Evolutionary conservation across 257 asterid genomes (phyloP).

Genomic region (Schizonepeta tenuifolia): DNA sequence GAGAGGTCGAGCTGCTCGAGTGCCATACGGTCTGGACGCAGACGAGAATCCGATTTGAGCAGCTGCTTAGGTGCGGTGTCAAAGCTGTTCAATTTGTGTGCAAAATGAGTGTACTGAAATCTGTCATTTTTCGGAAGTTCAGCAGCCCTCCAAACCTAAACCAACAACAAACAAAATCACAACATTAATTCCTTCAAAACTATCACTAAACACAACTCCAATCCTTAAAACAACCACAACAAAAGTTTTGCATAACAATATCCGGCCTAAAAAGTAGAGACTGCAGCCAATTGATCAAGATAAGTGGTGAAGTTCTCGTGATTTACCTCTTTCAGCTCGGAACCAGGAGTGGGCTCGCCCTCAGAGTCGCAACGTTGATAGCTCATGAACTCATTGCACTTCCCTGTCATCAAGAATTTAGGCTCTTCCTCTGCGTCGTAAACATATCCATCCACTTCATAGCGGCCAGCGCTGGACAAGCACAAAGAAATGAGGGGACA

Average conservation of each 20-base stretch:
- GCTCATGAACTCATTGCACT: conserved; percentile 87
- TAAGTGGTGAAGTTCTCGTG: no score
- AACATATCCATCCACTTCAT: conserved; percentile 98
- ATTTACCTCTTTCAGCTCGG: conserved; percentile 92
- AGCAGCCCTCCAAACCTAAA: conserved; percentile 86
- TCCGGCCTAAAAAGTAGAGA: background rate
- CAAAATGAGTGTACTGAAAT: conserved; percentile 87
- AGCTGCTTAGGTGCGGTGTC: conserved; percentile 91
- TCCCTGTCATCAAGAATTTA: conserved; percentile 94
- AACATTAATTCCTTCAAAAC: conserved; percentile 1
- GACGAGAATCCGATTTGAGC: conserved; percentile 90
- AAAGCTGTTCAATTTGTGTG: conserved; percentile 91
- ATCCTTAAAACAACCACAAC: background rate
- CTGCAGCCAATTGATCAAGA: background rate
- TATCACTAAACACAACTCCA: background rate
- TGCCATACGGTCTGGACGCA: conserved; percentile 92
- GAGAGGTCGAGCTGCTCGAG: conserved; percentile 92
- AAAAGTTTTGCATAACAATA: background rate
- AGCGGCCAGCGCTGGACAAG: conserved; percentile 78
- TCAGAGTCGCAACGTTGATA: conserved; percentile 94
- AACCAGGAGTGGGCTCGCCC: conserved; percentile 89
- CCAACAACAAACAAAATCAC: background rate
- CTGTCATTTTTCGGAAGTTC: conserved; percentile 74
- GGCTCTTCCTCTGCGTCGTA: conserved; percentile 92
- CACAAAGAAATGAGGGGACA: conserved; percentile 17